A percentile compares a stretch with the other conserved stretches of the same genome.
These are phyloP conservation scores for Corylus heterophylla DNA, from an alignment of 306 rosid species.

Conservation along the genomic window DNA sequence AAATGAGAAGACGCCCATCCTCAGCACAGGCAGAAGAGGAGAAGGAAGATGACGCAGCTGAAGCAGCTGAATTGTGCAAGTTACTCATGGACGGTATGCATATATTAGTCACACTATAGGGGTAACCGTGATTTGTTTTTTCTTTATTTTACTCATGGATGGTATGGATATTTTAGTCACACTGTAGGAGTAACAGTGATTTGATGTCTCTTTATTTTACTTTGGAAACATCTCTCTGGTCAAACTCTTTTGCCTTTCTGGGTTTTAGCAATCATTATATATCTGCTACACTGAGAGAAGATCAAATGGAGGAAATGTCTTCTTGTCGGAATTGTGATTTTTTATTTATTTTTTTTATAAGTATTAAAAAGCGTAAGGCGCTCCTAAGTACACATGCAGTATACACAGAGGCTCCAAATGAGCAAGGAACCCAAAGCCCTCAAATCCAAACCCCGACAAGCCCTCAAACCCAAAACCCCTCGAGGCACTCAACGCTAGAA, in stretches of 20 bases:
- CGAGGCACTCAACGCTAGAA: too few species aligned
- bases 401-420: too few species aligned
- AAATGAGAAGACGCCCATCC: conserved; percentile 86
- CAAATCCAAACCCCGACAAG: too few species aligned
- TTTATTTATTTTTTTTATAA: neutral
- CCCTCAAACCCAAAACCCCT: too few species aligned
- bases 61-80: conserved; percentile 86
- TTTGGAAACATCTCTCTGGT: neutral
- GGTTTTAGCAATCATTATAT: neutral
- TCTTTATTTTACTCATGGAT: conserved; percentile 45
- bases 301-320: neutral
- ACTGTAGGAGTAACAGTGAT: conserved; percentile 4
- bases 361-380: too few species aligned
- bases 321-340: neutral
- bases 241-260: neutral
- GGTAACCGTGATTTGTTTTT: neutral
- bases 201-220: neutral
- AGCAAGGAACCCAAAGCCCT: too few species aligned
- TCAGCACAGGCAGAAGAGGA: conserved; percentile 91
- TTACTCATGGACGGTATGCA: conserved; percentile 90
- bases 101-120: conserved; percentile 18
- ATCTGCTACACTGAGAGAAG: neutral
- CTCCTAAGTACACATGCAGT: too few species aligned
- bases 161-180: conserved; percentile 48
- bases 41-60: conserved; percentile 88